Base-by-base conservation (phyloP, 805 yeast genomes). In the Ogataea siamensis region DNA sequence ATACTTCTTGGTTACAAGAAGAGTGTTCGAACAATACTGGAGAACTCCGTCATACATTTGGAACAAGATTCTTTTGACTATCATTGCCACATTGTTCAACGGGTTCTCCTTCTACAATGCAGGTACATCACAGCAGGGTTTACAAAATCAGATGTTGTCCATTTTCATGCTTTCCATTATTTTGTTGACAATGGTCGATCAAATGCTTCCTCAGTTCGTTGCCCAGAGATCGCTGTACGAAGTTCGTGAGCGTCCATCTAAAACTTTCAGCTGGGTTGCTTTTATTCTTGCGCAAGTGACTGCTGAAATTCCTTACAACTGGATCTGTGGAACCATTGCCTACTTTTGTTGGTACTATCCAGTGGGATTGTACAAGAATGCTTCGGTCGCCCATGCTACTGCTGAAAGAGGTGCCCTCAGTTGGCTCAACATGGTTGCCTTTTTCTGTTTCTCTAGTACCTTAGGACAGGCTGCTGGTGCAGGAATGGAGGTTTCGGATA, bases 81-180 rank as follows among this genome's bases (percentile, higher is more conserved):
- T 72, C 4, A 53, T 72, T 9, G 63, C 83, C 42, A 66, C 80
- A 14, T 55, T 82, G 33, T 78, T 80, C 65, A 79, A 78, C 50
- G 87, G 87, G 47, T 78, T 81, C 55, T 73, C 86, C 5, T 80
- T 80, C 62, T 80, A 74, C 62, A 80, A 78, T 43, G 83, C 87
- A 23, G 67, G 69, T 39, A 70, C 70, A 16, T 72, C 87, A 10
- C 56, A 70, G 31, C 87, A 77, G 62, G 80, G 86, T 55, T 59
- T 86, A 52, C 95, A 87, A 60, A 85, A 86, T 62, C 93, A 83
- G 66, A 79, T 84, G 87, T 76, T 83, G 51, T 69, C 88, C 2
- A 55, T 82, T 29, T 85, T 85, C 66, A 80, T 83, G 87, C 73
- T 78, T 52, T 56, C 76, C 27, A 69, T 76, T 50, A 65, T 73